These are phyloP conservation scores for Fusarium fujikuroi DNA, from an alignment of 2,329 filamentous ascomycete genomes.

Conservation along the genomic window DNA sequence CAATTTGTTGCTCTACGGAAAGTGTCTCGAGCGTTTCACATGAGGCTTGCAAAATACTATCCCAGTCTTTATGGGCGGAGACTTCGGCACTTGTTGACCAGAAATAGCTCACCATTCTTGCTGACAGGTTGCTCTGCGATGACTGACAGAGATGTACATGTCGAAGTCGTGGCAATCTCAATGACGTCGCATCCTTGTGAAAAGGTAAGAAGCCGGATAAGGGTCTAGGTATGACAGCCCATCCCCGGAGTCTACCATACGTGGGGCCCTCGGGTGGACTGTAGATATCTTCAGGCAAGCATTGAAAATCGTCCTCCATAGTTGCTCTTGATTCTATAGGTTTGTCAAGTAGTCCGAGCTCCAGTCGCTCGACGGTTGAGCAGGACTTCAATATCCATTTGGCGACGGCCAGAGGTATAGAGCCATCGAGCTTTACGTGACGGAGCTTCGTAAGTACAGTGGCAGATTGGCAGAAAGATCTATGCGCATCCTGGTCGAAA, in stretches of 20 bases:
- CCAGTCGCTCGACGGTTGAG: not conserved
- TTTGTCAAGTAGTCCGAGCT: not conserved
- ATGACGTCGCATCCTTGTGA: not conserved
- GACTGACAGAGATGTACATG: not conserved
- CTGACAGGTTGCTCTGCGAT: not conserved
- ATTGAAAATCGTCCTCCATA: not conserved
- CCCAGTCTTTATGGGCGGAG: not conserved
- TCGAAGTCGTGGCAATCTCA: not conserved
- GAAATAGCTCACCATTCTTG: not conserved
- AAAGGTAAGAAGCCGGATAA: not conserved
- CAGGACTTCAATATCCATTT: not conserved
- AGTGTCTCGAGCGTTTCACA: not conserved
- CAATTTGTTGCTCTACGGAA: not conserved
- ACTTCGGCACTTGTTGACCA: not conserved
- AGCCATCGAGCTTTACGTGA: not conserved
- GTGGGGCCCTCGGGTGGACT: not conserved
- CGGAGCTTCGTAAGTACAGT: not conserved
- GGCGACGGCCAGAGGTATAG: not conserved
- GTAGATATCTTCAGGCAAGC: not conserved
- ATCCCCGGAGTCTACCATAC: not conserved
- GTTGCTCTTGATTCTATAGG: not conserved
- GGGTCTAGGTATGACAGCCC: not conserved
- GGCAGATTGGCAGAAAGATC: not conserved
- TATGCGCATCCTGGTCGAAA: not conserved
- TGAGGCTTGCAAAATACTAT: not conserved